Conservation (phyloP, 176 grass and related monocot genomes). For the Neostapfia colusana region DNA sequence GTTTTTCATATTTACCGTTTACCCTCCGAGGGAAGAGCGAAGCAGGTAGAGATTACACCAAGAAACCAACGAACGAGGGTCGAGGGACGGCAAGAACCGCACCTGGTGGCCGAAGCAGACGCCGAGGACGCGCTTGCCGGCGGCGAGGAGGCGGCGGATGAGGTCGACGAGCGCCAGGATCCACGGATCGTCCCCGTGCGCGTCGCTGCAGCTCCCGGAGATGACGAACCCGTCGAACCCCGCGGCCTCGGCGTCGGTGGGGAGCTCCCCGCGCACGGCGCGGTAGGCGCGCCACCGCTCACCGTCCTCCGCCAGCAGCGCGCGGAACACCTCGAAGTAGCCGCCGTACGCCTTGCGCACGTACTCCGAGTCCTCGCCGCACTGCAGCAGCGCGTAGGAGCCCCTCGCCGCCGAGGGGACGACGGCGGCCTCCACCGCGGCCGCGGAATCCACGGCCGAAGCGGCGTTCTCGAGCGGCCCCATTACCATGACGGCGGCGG, state of each 20-base stretch:
- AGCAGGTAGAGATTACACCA: not conserved
- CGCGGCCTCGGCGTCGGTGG: slow-evolving; percentile 41
- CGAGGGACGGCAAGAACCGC: not conserved
- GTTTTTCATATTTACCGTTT: slow-evolving; percentile 9
- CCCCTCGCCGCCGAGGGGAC: not conserved
- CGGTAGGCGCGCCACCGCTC: slow-evolving; percentile 71
- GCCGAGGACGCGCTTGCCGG: slow-evolving; percentile 77
- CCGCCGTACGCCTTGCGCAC: slow-evolving; percentile 74
- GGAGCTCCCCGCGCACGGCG: slow-evolving; percentile 66
- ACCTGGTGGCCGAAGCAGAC: slow-evolving; percentile 99
- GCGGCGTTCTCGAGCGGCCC: slow-evolving; percentile 28
- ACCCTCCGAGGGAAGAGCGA: not conserved
- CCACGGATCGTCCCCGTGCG: slow-evolving; percentile 70
- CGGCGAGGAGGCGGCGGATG: slow-evolving; percentile 47
- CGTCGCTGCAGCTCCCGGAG: slow-evolving; percentile 88
- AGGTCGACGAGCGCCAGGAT: slow-evolving; percentile 63
- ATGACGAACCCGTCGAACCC: slow-evolving; percentile 66
- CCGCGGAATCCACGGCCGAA: not conserved
- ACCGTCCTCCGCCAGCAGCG: slow-evolving; percentile 66
- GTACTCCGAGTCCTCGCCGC: slow-evolving; percentile 88
- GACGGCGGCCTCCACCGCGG: not conserved
- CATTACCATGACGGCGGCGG: slow-evolving; percentile 51
- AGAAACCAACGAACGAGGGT: no score
- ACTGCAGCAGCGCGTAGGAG: slow-evolving; percentile 71
- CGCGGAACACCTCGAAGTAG: slow-evolving; percentile 76